Conservation (phyloP, 495 filamentous ascomycete genomes). For the Aspergillus incahuasiensis region DNA sequence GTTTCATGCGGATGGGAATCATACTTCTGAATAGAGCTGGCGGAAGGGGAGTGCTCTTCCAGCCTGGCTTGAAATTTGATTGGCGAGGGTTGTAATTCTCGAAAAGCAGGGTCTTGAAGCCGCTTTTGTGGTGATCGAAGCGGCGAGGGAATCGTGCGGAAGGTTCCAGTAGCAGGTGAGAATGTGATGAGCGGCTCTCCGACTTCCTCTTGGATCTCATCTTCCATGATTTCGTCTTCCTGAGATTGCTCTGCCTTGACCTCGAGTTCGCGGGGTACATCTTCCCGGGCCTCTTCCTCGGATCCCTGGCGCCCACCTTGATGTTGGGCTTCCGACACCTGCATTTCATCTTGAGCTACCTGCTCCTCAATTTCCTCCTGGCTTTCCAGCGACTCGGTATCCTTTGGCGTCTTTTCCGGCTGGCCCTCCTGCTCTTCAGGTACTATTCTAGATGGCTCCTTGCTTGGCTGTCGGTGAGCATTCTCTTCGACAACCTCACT, state of each 20-base stretch:
- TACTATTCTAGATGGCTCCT: neutral
- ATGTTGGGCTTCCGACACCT: neutral
- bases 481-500: neutral
- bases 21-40: constrained; percentile 16
- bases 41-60: neutral
- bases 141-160: constrained; percentile 43
- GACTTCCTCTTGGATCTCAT: constrained; percentile 19
- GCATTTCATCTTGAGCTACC: too few species aligned
- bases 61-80: constrained; percentile 3
- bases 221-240: constrained; percentile 4
- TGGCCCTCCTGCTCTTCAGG: neutral
- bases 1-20: constrained; percentile 6
- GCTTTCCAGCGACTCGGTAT: neutral
- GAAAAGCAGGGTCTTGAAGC: constrained; percentile 9
- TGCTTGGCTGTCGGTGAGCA: neutral
- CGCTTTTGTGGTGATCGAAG: constrained; percentile 23
- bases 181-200: constrained; percentile 42
- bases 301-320: neutral
- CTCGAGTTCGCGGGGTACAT: constrained; percentile 1
- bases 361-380: too few species aligned
- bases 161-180: constrained; percentile 48
- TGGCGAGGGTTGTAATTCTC: constrained; percentile 7
- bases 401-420: constrained; percentile 15
- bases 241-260: constrained; percentile 16
- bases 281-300: neutral